Evolutionary conservation across 176 grass and related monocot species (phyloP), one percentile per base, ranked within the genome.

Genomic region (maize (Zea mays)): DNA sequence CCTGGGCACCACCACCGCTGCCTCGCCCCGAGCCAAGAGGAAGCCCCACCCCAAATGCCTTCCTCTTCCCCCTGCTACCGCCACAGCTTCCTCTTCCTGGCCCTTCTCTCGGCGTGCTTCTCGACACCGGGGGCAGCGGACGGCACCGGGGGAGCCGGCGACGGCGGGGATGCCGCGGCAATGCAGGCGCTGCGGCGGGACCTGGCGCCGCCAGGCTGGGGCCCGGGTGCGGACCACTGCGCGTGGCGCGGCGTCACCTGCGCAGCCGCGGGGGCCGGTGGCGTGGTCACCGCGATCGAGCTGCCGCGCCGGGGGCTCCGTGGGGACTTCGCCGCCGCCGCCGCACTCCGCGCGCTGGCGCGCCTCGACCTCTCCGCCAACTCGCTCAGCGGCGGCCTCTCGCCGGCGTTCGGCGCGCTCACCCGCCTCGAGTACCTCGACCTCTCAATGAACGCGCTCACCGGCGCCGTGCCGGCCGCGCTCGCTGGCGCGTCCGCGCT

Each of bases 341-440:
- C 36, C 12, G 10, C 59, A 33, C 80, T 94, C 34, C 76, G 8
- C 8, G 67, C 87, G 14, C 67, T 98, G 2, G 75, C 43, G 42
- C 81, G 80, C 8, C 77, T 98, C 55, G 92, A 98, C 74, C 89
- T 98, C 55, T 98, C 95, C 43, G 79, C 76, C 72, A 98, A 98
- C 60, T 64, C 83, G 16, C 87, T 98, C 43, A 9, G 6, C 11
- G 91, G 91, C 14, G 27, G 7, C n/a, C 63, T 94, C 38, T 89
- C 89, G 41, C 10, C 73, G 48, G 34, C 83, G 5, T 73, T 94
- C 17, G 89, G 85, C 6, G 16, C 13, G 39, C 56, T 94, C 49
- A 0, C 17, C 1, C 35, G 47, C 81, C 89, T 98, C 70, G 62
- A 88, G 66, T 86, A 92, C 69, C 95, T 98, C 42, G 91, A 94